Conservation (phyloP, 148 eudicot genomes). For the Rhododendron henanense region DNA sequence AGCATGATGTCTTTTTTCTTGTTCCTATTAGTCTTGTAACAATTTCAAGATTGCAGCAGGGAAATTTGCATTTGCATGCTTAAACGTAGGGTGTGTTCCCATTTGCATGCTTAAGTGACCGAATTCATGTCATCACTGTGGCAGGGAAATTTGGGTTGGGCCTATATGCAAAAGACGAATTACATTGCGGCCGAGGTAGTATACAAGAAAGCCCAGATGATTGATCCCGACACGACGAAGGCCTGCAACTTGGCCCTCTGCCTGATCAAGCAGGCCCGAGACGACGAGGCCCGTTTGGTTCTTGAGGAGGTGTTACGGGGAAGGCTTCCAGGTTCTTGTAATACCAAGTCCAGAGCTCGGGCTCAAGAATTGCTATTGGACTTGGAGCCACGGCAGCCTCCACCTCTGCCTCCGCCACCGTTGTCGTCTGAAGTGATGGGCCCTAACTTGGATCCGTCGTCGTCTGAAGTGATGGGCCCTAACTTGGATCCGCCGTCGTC, state of each 20-base stretch:
- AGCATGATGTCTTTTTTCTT: too few relatives aligned
- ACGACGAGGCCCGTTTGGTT: slow-evolving; percentile 26
- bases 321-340: slow-evolving; percentile 32
- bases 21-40: too few relatives aligned
- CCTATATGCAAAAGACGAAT: slow-evolving; percentile 44
- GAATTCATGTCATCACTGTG: background rate
- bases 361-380: slow-evolving; percentile 36
- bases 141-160: slow-evolving; percentile 61
- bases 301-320: slow-evolving; percentile 31
- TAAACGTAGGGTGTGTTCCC: too few relatives aligned
- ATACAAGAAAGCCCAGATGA: slow-evolving; percentile 41
- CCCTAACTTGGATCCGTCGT: slow-evolving; percentile 15
- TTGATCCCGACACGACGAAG: slow-evolving; percentile 49
- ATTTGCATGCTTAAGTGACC: background rate
- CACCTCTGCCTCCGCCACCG: background rate
- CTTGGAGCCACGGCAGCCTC: slow-evolving; percentile 19
- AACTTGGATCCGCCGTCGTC: slow-evolving; percentile 18
- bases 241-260: slow-evolving; percentile 44
- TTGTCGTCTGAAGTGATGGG: background rate
- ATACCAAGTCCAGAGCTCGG: slow-evolving; percentile 29
- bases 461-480: background rate
- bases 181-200: slow-evolving; percentile 45
- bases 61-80: too few relatives aligned
- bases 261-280: slow-evolving; percentile 30
- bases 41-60: too few relatives aligned